A percentile compares a stretch with the other conserved stretches of the same genome.
Evolutionary conservation across 2,329 filamentous ascomycete genomes (phyloP).

Genomic region (Calonectria honghensis): DNA sequence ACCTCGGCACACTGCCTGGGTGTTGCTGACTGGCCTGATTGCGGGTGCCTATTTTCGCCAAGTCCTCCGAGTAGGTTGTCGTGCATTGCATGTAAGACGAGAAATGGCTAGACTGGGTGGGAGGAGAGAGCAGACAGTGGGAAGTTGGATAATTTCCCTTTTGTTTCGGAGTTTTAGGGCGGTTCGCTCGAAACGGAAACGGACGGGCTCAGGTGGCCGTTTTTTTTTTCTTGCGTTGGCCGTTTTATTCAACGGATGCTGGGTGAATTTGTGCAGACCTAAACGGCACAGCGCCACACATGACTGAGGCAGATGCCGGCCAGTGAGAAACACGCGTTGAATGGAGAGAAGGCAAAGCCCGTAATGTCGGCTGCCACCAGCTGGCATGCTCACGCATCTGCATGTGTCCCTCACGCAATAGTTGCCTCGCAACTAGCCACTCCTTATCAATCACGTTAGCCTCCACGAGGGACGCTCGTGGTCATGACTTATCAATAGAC

Average conservation of each 20-base stretch:
- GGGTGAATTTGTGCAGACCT: constrained; percentile 10
- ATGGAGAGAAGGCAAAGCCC: background rate
- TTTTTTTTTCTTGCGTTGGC: constrained; percentile 1
- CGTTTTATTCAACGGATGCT: constrained; percentile 22
- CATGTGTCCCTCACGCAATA: constrained; percentile 5
- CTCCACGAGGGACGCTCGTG: background rate
- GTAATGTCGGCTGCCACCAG: background rate
- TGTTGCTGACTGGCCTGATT: background rate
- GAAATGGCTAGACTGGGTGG: background rate
- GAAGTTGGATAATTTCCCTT: background rate
- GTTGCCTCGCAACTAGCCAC: background rate
- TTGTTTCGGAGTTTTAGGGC: background rate
- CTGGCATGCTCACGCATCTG: constrained; percentile 5
- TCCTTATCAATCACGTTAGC: background rate
- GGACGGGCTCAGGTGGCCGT: background rate
- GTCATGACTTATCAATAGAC: background rate
- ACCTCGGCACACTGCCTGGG: background rate
- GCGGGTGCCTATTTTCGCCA: constrained; percentile 12
- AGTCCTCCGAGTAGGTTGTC: background rate
- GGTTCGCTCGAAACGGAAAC: no score
- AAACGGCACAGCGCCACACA: constrained; percentile 25
- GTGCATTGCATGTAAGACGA: constrained; percentile 25
- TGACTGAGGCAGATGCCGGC: background rate
- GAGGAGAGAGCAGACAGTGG: background rate
- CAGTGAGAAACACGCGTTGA: background rate